Conservation (phyloP, 345 rosid genomes). For the Eucalyptus curtisii region DNA sequence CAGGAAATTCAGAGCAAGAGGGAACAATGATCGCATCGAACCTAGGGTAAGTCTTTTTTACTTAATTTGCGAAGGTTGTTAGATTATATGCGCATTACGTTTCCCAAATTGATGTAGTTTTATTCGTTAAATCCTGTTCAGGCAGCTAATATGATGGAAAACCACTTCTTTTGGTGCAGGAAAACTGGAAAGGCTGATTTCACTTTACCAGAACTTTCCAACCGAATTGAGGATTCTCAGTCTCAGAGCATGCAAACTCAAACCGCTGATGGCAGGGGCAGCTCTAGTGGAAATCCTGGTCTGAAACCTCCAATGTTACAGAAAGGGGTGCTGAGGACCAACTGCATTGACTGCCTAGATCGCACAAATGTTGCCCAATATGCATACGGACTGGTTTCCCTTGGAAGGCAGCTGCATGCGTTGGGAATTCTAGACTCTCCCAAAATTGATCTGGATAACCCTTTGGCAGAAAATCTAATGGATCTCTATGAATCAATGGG, state of each 20-base stretch:
- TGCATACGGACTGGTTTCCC: conserved; percentile 76
- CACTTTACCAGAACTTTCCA: conserved; percentile 2
- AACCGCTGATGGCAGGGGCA: background rate
- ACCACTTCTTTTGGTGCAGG: conserved; percentile 14
- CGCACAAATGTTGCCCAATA: conserved; percentile 98
- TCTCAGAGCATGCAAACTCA: conserved; percentile 1
- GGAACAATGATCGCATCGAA: conserved; percentile 14
- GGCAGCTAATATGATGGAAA: background rate
- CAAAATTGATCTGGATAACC: conserved; percentile 50
- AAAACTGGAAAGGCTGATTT: conserved; percentile 10
- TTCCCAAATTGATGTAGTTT: background rate
- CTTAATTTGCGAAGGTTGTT: background rate
- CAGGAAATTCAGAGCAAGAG: conserved; percentile 23
- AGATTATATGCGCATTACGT: background rate
- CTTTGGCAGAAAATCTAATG: conserved; percentile 76
- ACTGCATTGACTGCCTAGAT: conserved; percentile 95
- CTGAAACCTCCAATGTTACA: conserved; percentile 41
- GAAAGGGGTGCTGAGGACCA: conserved; percentile 84
- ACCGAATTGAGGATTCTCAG: conserved; percentile 11
- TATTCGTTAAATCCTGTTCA: background rate
- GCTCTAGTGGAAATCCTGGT: conserved; percentile 7
- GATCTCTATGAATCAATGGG: conserved; percentile 85
- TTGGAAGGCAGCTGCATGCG: conserved; percentile 70
- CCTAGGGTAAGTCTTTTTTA: conserved; percentile 35
- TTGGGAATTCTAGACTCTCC: conserved; percentile 38